Conservation (phyloP, 2,329 filamentous ascomycete genomes). For the Alternaria angustiovoidea region DNA sequence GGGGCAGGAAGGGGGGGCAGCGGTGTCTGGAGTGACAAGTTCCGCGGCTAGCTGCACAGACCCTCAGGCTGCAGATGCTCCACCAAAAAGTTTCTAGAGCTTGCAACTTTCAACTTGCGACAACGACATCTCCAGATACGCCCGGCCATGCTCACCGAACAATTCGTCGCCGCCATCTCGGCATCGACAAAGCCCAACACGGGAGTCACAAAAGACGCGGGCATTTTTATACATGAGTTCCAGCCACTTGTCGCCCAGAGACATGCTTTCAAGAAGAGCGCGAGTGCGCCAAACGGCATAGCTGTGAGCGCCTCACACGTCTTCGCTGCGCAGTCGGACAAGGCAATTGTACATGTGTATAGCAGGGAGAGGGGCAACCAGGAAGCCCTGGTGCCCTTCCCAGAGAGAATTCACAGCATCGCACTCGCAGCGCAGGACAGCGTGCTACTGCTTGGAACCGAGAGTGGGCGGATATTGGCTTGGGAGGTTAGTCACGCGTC, state of each 20-base stretch:
- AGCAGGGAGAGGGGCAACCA: conserved; percentile 83
- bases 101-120: conserved; percentile 11
- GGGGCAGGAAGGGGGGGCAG: neutral
- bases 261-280: conserved; percentile 89
- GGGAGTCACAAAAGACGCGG: conserved; percentile 74
- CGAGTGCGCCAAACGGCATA: conserved; percentile 78
- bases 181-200: conserved; percentile 54
- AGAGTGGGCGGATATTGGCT: conserved; percentile 82
- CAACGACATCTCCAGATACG: conserved; percentile 5
- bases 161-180: conserved; percentile 59
- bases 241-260: conserved; percentile 80
- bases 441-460: conserved; percentile 80
- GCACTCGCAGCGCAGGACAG: conserved; percentile 71
- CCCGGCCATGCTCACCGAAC: conserved; percentile 59
- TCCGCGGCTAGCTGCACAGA: conserved; percentile 12
- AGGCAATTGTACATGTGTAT: conserved; percentile 93
- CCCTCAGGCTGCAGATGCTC: conserved; percentile 3
- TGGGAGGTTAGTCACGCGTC: conserved; percentile 77
- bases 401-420: conserved; percentile 83
- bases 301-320: conserved; percentile 83
- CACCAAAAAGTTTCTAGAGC: conserved; percentile 25
- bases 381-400: conserved; percentile 86
- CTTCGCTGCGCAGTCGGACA: conserved; percentile 90
- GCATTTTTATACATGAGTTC: conserved; percentile 84
- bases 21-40: neutral